Evolutionary conservation across 2,329 filamentous ascomycete species (phyloP), one percentile per base, ranked within the genome.

Genomic region (Botrytis paeoniae): DNA sequence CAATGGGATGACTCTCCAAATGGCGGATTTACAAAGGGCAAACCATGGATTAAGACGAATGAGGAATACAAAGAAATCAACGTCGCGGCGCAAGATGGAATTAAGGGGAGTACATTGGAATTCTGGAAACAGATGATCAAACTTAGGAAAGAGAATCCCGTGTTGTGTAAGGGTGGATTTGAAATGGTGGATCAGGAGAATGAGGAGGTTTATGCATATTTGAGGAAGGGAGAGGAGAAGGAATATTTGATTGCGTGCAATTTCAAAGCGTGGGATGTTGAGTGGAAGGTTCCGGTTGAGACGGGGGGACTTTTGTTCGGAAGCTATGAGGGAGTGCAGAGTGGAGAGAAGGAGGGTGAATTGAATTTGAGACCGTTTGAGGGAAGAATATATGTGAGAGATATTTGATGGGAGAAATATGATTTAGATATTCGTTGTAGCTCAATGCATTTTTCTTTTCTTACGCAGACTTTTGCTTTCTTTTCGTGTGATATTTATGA

Each of bases 1-100:
- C 91, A 78, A 79, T 94, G 92, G 92, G 85, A 89, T 75, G 78
- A 81, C n/a, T 83, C 82, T 1, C 78, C 82, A 0, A 86, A 93
- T 74, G 91, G 85, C 0, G 92, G 92, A 18, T 94, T 94, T 82
- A 82, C 82, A 1, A 57, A 74, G 3, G 32, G 60, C 0, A 82
- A 81, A 0, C 88, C 89, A 0, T 90, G 89, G 88, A 90, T 90
- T 86, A 83, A 85, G 7, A 83, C 88, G 18, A 85, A 88, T 73
- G 86, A 87, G n/a, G 85, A 88, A 72, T 87, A 86, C 73, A 82
- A 78, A 37, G 80, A 80, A 0, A 82, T 89, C 78, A 75, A 94
- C 78, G 74, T 72, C 14, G 73, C 61, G 18, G 43, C 66, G 2
- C 75, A 77, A 51, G 39, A 74, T 18, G 59, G 63, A 6, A 48